Conservation (phyloP, 257 asterid species). For the Fraxinus quadrangulata region DNA sequence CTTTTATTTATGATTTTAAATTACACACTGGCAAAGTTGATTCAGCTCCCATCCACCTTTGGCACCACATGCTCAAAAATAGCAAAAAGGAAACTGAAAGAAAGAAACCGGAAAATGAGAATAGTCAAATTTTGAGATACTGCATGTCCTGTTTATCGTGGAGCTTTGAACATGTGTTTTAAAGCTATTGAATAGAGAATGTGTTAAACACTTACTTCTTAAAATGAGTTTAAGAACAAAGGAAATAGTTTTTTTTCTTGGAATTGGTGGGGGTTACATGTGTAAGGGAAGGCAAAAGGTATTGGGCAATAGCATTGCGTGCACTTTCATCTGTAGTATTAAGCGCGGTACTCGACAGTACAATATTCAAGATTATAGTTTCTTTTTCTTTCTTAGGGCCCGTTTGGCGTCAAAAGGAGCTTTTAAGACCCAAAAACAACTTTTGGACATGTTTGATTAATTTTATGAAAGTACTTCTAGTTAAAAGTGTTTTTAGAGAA, state of each 20-base stretch:
- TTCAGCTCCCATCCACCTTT: background rate
- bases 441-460: too few species aligned
- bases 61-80: background rate
- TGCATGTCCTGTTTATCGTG: background rate
- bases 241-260: background rate
- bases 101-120: background rate
- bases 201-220: background rate
- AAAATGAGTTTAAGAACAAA: background rate
- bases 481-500: too few species aligned
- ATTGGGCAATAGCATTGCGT: background rate
- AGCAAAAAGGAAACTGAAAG: background rate
- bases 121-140: background rate
- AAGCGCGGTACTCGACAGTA: background rate
- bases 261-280: background rate
- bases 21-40: background rate
- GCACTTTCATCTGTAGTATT: background rate
- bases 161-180: slow-evolving; percentile 1
- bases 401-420: too few species aligned
- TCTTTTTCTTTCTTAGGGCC: background rate
- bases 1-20: background rate
- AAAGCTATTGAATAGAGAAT: background rate
- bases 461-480: too few species aligned
- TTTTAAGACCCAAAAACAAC: too few species aligned
- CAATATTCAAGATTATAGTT: background rate
- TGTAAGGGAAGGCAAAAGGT: background rate